Base-by-base conservation (phyloP, 148 eudicot species). In the Polygonum maritimum region DNA sequence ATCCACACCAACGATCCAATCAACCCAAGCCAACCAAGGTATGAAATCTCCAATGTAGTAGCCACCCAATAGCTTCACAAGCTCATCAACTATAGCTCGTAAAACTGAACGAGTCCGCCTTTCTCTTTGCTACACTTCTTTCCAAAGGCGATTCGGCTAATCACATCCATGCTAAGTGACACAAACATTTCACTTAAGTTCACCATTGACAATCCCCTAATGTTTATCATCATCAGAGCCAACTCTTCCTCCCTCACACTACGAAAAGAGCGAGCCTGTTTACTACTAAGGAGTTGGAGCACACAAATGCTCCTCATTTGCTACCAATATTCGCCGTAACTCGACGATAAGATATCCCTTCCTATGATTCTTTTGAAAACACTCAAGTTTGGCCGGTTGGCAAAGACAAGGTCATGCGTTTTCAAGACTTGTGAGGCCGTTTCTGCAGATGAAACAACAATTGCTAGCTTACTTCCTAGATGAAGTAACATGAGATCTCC, bases 271-370 rank as follows among this genome's bases (percentile, higher is more conserved):
- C 80, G 80, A 48, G 89, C 94, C 78, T 79, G 83, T 69, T 48
- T 83, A 48, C 41, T 80, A 38, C 87, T 86, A 12, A 87, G 73
- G 7, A 90, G 86, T 18, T 91, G 90, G 16, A 86, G 63, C 18
- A 89, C 87, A 69, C 67, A 82, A 7, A 87, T 75, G 79, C 88
- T 88, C 65, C 76, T 91, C 76, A 86, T 21, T 21, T 89, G 88
- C 76, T 90, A 83, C 93, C 96, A 91, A 26, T 89, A 76, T 21
- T 89, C 91, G 1, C 93, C 89, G 58, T 88, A 84, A 1, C 87
- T 85, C 0, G 84, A 72, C 35, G 76, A 40, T 1, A 83, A 60
- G 0, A 88, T 71, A 60, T 89, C 90, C 65, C 73, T 86, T 4
- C 51, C n/a, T 7, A 89, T 39, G 3, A 89, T 71, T 41, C 51